Percentiles rank a stretch among this genome's conserved stretches.
Conservation (phyloP, 2,329 filamentous ascomycete genomes). For the Aschersonia sp. region DNA sequence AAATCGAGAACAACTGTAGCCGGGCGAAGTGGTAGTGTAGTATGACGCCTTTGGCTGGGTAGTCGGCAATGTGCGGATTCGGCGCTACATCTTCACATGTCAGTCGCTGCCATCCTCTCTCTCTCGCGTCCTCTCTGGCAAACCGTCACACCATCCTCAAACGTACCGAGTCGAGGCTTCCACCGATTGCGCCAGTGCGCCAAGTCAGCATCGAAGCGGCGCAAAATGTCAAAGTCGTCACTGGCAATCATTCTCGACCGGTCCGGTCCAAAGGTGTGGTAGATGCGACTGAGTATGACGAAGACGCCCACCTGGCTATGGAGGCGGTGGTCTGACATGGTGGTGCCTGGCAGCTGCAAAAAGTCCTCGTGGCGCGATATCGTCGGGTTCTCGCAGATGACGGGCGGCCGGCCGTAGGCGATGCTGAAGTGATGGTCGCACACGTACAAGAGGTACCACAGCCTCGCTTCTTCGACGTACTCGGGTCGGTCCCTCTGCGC, state of each 20-base stretch:
- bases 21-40: conserved; percentile 36
- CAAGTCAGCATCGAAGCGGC: conserved; percentile 15
- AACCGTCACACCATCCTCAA: neutral
- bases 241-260: conserved; percentile 20
- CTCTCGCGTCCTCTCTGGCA: neutral
- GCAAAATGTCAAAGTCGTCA: conserved; percentile 17
- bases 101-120: neutral
- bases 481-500: conserved; percentile 24
- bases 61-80: conserved; percentile 29
- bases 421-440: conserved; percentile 55
- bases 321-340: conserved; percentile 38
- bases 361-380: conserved; percentile 43
- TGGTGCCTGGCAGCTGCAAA: conserved; percentile 27
- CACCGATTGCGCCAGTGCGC: conserved; percentile 21
- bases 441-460: conserved; percentile 51
- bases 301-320: conserved; percentile 46
- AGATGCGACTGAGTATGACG: conserved; percentile 43
- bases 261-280: conserved; percentile 42
- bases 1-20: conserved; percentile 33
- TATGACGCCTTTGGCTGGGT: conserved; percentile 32
- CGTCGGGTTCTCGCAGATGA: conserved; percentile 41
- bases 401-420: conserved; percentile 41
- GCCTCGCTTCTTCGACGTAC: conserved; percentile 37
- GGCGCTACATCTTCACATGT: conserved; percentile 15
- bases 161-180: conserved; percentile 17